These are phyloP conservation scores for Scutellaria galericulata DNA, from an alignment of 257 asterid species.

Conservation along the genomic window DNA sequence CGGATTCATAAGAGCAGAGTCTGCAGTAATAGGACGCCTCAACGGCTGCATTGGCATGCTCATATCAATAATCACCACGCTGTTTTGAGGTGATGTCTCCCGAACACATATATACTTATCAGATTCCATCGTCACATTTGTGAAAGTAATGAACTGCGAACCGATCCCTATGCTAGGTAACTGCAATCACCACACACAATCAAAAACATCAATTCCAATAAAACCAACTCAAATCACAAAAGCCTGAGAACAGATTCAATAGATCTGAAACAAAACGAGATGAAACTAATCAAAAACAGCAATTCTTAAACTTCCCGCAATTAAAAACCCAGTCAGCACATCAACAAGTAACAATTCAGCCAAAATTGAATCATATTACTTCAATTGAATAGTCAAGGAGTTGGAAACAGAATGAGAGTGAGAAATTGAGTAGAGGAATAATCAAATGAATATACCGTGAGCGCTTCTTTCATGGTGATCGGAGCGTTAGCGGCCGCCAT, in stretches of 20 bases:
- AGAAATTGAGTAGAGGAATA: constrained; percentile 28
- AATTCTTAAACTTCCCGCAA: constrained; percentile 17
- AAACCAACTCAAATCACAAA: constrained; percentile 32
- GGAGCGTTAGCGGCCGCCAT: constrained; percentile 99
- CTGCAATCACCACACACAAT: constrained; percentile 63
- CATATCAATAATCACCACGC: constrained; percentile 96
- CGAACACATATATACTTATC: constrained; percentile 96
- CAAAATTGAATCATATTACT: constrained; percentile 19
- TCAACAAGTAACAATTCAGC: constrained; percentile 29
- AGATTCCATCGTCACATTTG: constrained; percentile 99
- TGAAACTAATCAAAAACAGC: constrained; percentile 7
- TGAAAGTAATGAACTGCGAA: constrained; percentile 92
- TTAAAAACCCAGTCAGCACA: constrained; percentile 20
- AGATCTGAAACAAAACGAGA: constrained; percentile 39
- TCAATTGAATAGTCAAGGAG: constrained; percentile 33
- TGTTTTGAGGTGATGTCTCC: constrained; percentile 97
- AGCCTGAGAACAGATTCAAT: constrained; percentile 29
- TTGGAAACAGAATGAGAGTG: constrained; percentile 24
- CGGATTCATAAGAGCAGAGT: constrained; percentile 99
- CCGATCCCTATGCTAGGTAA: constrained; percentile 95
- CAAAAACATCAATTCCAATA: constrained; percentile 42
- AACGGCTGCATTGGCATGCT: constrained; percentile 95
- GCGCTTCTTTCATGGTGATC: constrained; percentile 97
- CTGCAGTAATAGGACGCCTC: constrained; percentile 98
- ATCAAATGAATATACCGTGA: constrained; percentile 66